Evolutionary conservation across 192 early-diverging fungal genomes (phyloP), one percentile per base, ranked within the genome.

Genomic region (Rhizophagus clarus): DNA sequence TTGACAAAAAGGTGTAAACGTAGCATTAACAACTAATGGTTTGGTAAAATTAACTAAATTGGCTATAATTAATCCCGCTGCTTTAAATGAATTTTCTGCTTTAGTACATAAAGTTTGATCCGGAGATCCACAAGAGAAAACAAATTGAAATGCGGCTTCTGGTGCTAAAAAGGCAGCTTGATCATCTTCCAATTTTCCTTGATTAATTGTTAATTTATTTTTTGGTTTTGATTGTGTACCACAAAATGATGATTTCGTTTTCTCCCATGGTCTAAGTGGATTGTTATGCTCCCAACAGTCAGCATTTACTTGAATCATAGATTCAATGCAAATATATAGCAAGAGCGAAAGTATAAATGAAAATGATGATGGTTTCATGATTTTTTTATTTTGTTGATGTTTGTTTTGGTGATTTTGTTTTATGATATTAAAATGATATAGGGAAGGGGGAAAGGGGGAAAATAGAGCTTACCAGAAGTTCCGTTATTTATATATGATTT

Each of bases 21-120:
- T 76, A 37, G 82, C 81, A 81, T 86, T 84, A 45, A 84, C 81
- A 10, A 15, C 63, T 29, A 86, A 34, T 9, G 83, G 81, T 5
- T 15, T 56, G 20, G 20, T 20, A 0, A 56, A 20, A 20, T 20
- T 56, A 5, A 56, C 20, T 56, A 56, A 14, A 20, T 56, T 56
- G 0, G 51, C 17, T 56, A 56, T 56, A 20, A 56, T 22, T 56
- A 20, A 15, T 20, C 51, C 51, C 4, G 51, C 51, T 20, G 15
- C 1, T 20, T 56, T 56, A 17, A 56, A 56, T 20, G 51, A 5
- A 56, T 56, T 56, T 56, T 56, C 51, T 20, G 51, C 51, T 56
- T 56, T 56, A 3, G 0, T 20, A 56, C 51, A 56, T 56, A 56
- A 56, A 56, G 4, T 17, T 17, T 17, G 14, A 56, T 56, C 51